Percentiles rank a stretch among this genome's conserved stretches.
These are phyloP conservation scores for Xylaria curta DNA, from an alignment of 495 filamentous ascomycete genomes.

Conservation along the genomic window DNA sequence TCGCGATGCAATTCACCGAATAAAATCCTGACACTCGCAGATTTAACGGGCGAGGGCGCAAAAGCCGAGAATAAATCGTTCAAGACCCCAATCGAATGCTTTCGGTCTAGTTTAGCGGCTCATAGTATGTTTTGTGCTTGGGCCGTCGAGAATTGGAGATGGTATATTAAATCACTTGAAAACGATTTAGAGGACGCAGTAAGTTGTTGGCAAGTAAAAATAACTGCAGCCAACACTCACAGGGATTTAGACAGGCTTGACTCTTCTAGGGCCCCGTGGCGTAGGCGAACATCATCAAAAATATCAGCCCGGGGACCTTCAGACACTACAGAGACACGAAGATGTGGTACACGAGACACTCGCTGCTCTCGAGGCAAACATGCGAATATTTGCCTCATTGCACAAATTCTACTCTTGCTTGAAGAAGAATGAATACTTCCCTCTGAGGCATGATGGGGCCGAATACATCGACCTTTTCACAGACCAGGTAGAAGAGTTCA, in stretches of 20 bases:
- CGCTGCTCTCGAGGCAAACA: slow-evolving; percentile 43
- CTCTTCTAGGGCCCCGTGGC: background rate
- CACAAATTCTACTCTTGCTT: slow-evolving; percentile 40
- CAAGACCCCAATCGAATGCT: slow-evolving; percentile 35
- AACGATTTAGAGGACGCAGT: slow-evolving; percentile 43
- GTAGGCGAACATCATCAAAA: background rate
- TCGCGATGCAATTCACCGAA: background rate
- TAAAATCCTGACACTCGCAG: background rate
- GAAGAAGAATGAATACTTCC: slow-evolving; percentile 37
- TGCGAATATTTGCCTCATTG: slow-evolving; percentile 40
- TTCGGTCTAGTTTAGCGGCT: slow-evolving; percentile 42
- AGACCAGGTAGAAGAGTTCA: slow-evolving; percentile 44
- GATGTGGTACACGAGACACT: slow-evolving; percentile 41
- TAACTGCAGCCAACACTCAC: background rate
- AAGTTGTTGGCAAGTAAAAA: background rate
- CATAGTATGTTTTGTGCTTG: slow-evolving; percentile 49
- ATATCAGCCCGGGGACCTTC: slow-evolving; percentile 33
- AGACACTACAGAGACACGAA: slow-evolving; percentile 39
- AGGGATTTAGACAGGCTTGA: background rate
- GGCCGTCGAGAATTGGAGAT: slow-evolving; percentile 51
- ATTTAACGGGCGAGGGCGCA: background rate
- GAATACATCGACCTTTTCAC: slow-evolving; percentile 33
- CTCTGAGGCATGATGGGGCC: slow-evolving; percentile 9
- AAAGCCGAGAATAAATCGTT: slow-evolving; percentile 39
- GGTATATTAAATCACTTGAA: slow-evolving; percentile 50